phyloP scores from a whole-genome alignment of 495 filamentous ascomycete species.

The Cenococcum geophilum region DNA sequence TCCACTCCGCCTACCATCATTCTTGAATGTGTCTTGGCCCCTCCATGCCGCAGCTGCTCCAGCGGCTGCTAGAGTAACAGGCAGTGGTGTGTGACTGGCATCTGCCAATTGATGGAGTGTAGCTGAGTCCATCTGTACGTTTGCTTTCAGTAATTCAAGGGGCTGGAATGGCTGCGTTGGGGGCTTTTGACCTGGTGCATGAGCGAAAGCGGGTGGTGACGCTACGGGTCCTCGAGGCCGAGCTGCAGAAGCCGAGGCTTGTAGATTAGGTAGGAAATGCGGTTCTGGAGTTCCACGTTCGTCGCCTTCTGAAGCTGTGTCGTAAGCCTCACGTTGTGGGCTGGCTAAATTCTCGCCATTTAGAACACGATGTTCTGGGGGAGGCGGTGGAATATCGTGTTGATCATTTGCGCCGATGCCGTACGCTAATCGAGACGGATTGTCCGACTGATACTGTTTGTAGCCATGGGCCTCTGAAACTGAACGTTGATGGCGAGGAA shows the following conservation, averaged over 20 bases:
- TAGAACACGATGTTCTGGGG: conserved; percentile 40
- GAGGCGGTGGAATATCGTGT: conserved; percentile 40
- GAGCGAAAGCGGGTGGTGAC: conserved; percentile 68
- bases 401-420: conserved; percentile 32
- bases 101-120: conserved; percentile 72
- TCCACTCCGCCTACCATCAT: conserved; percentile 24
- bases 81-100: conserved; percentile 40
- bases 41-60: conserved; percentile 41
- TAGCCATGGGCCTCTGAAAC: conserved; percentile 52
- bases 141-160: conserved; percentile 68
- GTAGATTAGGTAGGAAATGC: conserved; percentile 21
- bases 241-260: conserved; percentile 10
- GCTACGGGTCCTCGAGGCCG: conserved; percentile 67
- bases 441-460: conserved; percentile 41
- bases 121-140: conserved; percentile 70
- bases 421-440: conserved; percentile 43
- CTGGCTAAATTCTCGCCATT: conserved; percentile 14
- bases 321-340: conserved; percentile 14
- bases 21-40: conserved; percentile 17
- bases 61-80: conserved; percentile 34
- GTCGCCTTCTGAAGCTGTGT: conserved; percentile 13
- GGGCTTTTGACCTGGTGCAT: conserved; percentile 62
- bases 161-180: conserved; percentile 60
- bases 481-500: conserved; percentile 48
- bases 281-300: conserved; percentile 22